These are phyloP conservation scores for Areca catechu DNA, from an alignment of 176 grass and related monocot species.

Conservation along the genomic window DNA sequence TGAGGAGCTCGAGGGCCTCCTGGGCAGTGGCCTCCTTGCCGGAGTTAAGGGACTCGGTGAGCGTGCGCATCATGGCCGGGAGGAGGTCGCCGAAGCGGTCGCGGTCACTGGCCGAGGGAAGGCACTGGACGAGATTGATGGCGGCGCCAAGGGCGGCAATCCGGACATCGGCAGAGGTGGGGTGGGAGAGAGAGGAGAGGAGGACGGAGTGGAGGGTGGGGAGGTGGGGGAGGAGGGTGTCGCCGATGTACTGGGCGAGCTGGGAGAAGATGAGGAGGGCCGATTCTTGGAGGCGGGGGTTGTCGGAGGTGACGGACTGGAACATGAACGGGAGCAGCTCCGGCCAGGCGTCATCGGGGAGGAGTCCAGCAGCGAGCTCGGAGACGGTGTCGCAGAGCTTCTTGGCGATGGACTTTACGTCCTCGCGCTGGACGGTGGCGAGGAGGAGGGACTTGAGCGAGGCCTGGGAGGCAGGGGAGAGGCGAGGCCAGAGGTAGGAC, in stretches of 20 bases:
- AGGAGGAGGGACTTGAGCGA: conserved; percentile 59
- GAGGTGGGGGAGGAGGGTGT: conserved; percentile 58
- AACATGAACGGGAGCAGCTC: conserved; percentile 94
- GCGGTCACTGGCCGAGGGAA: conserved; percentile 55
- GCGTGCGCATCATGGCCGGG: conserved; percentile 84
- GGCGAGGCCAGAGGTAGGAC: conserved; percentile 49
- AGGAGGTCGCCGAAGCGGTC: conserved; percentile 84
- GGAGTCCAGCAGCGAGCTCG: conserved; percentile 59
- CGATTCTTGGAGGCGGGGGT: conserved; percentile 64
- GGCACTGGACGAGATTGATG: conserved; percentile 81
- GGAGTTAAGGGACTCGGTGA: conserved; percentile 81
- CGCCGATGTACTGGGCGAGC: conserved; percentile 59
- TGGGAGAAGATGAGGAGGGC: conserved; percentile 73
- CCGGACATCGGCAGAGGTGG: conserved; percentile 79
- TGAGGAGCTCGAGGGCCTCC: conserved; percentile 88
- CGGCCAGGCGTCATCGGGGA: conserved; percentile 57
- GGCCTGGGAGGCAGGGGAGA: conserved; percentile 41
- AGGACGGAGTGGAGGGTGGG: conserved; percentile 82
- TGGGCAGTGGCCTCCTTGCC: conserved; percentile 79
- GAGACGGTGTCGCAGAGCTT: conserved; percentile 90
- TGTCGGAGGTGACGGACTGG: conserved; percentile 41
- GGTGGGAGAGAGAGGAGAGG: conserved; percentile 47
- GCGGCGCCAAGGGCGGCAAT: conserved; percentile 71
- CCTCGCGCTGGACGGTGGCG: conserved; percentile 52
- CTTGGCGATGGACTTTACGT: conserved; percentile 61